These are phyloP conservation scores for Rhododendron mucronatum DNA, from an alignment of 148 eudicot species.

Conservation along the genomic window DNA sequence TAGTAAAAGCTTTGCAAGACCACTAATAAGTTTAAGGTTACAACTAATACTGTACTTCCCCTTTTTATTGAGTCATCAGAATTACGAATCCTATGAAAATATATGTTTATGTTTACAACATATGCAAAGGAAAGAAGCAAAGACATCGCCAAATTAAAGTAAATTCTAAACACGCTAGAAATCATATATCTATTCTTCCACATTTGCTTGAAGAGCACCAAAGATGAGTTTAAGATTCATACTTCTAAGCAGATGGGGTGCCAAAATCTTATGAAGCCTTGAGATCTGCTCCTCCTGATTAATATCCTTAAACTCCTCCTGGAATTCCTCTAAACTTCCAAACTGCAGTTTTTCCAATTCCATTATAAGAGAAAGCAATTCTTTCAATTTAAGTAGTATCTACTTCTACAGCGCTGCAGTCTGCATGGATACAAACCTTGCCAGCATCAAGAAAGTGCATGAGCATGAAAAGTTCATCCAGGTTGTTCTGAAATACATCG, in stretches of 20 bases:
- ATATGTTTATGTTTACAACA: background rate
- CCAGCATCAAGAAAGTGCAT: conserved; percentile 99
- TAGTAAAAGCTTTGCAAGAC: background rate
- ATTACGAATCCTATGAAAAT: background rate
- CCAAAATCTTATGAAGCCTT: conserved; percentile 94
- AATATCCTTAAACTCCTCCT: conserved; percentile 96
- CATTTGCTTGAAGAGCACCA: background rate
- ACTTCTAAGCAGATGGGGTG: conserved; percentile 98
- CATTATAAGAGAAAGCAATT: conserved; percentile 2
- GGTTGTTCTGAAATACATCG: conserved; percentile 69
- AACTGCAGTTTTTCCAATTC: conserved; percentile 49
- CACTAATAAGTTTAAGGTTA: background rate
- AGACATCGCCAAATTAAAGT: background rate
- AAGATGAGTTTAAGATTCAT: conserved; percentile 22
- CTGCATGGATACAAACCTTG: conserved; percentile 56
- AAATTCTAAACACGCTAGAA: background rate
- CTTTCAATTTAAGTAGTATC: conserved; percentile 1
- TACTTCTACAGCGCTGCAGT: conserved; percentile 12
- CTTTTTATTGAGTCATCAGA: background rate
- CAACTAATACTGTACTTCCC: background rate
- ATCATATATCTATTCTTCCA: background rate
- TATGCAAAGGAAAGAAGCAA: background rate
- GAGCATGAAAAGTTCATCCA: conserved; percentile 99
- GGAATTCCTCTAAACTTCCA: conserved; percentile 92
- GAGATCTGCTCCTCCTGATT: conserved; percentile 97